These are phyloP conservation scores for Penicillium expansum DNA, from an alignment of 2,329 filamentous ascomycete genomes.

Conservation along the genomic window DNA sequence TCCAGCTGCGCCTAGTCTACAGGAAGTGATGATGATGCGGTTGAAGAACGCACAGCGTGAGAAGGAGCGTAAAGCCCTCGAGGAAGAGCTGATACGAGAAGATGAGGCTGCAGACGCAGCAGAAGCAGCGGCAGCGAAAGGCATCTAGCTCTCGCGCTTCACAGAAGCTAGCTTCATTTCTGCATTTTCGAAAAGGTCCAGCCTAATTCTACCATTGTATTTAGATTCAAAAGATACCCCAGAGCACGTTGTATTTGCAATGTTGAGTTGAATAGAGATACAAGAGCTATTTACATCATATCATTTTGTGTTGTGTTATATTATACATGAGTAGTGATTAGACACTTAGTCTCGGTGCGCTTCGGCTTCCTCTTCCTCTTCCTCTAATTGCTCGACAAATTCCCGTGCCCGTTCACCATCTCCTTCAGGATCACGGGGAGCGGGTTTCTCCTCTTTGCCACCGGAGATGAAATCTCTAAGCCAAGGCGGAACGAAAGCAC, in stretches of 20 bases:
- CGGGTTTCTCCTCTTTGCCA: conserved; percentile 39
- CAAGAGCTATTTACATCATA: conserved; percentile 22
- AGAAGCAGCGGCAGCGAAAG: conserved; percentile 22
- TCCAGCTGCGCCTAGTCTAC: conserved; percentile 39
- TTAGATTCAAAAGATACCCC: conserved; percentile 27
- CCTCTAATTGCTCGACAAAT: conserved; percentile 38
- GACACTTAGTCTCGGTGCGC: background rate
- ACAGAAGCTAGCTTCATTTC: background rate
- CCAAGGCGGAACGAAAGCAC: conserved; percentile 85
- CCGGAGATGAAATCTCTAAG: conserved; percentile 46
- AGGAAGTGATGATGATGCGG: conserved; percentile 54
- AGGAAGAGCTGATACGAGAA: conserved; percentile 53
- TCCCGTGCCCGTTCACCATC: conserved; percentile 37
- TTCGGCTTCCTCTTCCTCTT: conserved; percentile 28
- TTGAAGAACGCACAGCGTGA: conserved; percentile 56
- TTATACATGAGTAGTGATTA: conserved; percentile 20
- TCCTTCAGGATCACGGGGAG: conserved; percentile 18
- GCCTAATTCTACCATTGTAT: background rate
- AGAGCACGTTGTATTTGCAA: conserved; percentile 5
- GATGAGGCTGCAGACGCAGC: conserved; percentile 46
- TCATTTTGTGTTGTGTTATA: conserved; percentile 15
- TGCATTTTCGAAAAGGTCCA: background rate
- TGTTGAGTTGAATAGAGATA: conserved; percentile 14
- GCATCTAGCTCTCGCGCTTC: conserved; percentile 7
- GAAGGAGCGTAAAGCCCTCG: conserved; percentile 50